phyloP scores from a whole-genome alignment of 208 protist species.

The Naegleria fowleri region DNA sequence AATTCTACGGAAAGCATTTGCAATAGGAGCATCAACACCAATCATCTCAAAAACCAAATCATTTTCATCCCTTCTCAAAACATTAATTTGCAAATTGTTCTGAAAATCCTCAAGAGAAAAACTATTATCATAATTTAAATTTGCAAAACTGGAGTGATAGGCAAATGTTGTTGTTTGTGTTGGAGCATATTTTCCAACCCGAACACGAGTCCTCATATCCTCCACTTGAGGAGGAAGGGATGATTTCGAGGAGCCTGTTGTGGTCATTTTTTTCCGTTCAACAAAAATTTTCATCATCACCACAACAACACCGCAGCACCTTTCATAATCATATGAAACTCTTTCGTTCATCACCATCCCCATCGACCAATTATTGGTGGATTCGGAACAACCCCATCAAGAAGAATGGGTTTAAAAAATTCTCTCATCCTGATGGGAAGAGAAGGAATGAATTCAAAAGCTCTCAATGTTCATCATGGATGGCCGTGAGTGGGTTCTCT shows the following conservation, averaged over 20 bases:
- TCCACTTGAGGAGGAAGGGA: background rate
- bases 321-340: no score
- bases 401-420: no score
- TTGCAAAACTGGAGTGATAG: background rate
- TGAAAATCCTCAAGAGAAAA: background rate
- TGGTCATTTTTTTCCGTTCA: background rate
- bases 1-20: constrained; percentile 93
- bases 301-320: no score
- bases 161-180: background rate
- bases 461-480: no score
- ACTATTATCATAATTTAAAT: background rate
- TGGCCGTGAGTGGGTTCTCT: no score
- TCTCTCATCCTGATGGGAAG: no score
- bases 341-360: no score
- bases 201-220: background rate
- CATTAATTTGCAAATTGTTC: background rate
- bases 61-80: background rate
- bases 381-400: no score
- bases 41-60: constrained; percentile 35
- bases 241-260: background rate
- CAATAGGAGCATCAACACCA: constrained; percentile 75
- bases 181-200: background rate
- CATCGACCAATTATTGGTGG: no score
- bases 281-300: no score
- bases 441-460: no score